phyloP scores from a whole-genome alignment of 148 eudicot genomes.

The Chenopodium formosanum region DNA sequence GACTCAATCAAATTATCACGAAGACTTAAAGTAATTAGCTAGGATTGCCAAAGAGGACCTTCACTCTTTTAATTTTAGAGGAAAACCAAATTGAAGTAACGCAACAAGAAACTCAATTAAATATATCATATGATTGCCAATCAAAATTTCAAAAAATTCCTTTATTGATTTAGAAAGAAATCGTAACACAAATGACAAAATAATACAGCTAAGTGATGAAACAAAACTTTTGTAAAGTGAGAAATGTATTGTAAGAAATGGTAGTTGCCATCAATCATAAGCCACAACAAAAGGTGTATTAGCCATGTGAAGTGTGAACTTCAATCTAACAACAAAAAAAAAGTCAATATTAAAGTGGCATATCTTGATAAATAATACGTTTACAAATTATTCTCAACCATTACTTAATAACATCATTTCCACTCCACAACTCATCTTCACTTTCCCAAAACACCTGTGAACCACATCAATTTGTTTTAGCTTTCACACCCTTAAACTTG shows the following conservation, averaged over 20 bases:
- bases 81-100: too few species aligned
- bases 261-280: not conserved
- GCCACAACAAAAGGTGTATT: slow-evolving; percentile 1
- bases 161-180: too few species aligned
- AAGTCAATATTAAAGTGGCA: not conserved
- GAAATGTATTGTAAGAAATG: not conserved
- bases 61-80: too few species aligned
- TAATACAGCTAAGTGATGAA: not conserved
- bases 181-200: not conserved
- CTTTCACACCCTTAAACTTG: not conserved
- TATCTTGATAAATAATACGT: not conserved
- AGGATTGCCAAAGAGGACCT: too few species aligned
- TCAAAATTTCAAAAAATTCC: too few species aligned
- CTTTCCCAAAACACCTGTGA: slow-evolving; percentile 7
- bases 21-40: too few species aligned
- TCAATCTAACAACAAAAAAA: not conserved
- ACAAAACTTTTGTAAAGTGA: not conserved
- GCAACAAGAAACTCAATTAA: too few species aligned
- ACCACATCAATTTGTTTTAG: not conserved
- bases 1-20: too few species aligned
- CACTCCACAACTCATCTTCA: slow-evolving; percentile 5
- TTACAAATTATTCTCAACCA: not conserved
- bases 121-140: too few species aligned
- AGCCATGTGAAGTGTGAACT: slow-evolving; percentile 10
- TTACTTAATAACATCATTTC: not conserved